phyloP scores from a whole-genome alignment of 208 protist genomes.

The Phytomonas sp. region DNA sequence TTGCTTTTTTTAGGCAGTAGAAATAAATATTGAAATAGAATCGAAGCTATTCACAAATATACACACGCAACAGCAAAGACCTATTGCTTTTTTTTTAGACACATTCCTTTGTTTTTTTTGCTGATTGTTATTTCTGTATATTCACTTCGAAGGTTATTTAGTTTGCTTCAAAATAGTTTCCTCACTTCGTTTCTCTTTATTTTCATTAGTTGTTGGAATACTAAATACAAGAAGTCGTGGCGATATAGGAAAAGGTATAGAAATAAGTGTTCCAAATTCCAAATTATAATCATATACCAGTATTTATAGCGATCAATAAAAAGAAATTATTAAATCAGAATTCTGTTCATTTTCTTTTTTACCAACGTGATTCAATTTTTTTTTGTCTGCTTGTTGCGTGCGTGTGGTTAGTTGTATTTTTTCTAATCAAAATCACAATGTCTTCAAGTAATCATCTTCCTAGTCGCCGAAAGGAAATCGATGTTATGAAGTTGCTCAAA shows the following conservation, averaged over 20 bases:
- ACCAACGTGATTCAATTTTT: conserved; percentile 3
- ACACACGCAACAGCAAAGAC: not conserved
- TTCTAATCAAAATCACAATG: not conserved
- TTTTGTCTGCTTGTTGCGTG: conserved; percentile 6
- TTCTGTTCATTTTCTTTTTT: conserved; percentile 4
- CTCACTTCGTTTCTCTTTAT: not conserved
- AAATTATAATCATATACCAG: not conserved
- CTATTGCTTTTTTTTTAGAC: conserved; percentile 6
- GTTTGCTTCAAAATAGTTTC: not conserved
- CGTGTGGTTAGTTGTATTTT: conserved; percentile 10
- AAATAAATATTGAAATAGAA: not conserved
- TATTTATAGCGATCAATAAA: not conserved
- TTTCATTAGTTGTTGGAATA: not conserved
- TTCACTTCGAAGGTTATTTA: not conserved
- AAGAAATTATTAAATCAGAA: conserved; percentile 2
- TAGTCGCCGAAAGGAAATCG: conserved; percentile 87
- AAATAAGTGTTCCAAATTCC: not conserved
- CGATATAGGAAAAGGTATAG: not conserved
- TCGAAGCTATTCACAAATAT: conserved; percentile 1
- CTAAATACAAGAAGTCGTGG: not conserved
- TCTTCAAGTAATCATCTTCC: conserved; percentile 15
- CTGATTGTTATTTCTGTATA: not conserved
- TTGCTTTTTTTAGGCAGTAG: conserved; percentile 4
- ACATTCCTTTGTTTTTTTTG: conserved; percentile 9
- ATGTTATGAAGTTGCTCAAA: conserved; percentile 97